A percentile compares a stretch with the other conserved stretches of the same genome.
Conservation (phyloP, 306 rosid species). For the Quercus wislizeni region DNA sequence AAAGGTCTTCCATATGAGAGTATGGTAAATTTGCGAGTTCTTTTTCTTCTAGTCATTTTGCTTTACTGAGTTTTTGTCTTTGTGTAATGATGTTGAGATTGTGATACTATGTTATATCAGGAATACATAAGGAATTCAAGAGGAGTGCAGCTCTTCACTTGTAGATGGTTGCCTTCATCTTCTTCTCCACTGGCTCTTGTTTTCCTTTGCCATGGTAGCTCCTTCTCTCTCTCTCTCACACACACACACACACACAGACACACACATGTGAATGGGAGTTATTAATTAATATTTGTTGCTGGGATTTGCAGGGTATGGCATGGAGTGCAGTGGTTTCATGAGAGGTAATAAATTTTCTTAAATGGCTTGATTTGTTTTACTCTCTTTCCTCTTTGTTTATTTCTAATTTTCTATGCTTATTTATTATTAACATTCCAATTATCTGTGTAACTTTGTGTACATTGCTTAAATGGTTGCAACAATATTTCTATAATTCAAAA, state of each 20-base stretch:
- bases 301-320: constrained; percentile 78
- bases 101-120: constrained; percentile 35
- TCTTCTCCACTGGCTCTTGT: constrained; percentile 68
- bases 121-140: constrained; percentile 56
- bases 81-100: background rate
- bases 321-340: constrained; percentile 96
- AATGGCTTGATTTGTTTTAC: background rate
- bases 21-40: no score
- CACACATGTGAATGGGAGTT: background rate
- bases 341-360: constrained; percentile 66
- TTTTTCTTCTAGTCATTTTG: background rate
- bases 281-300: constrained; percentile 11
- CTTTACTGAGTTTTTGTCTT: background rate
- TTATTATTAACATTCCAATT: no score
- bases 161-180: constrained; percentile 71
- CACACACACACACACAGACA: no score
- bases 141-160: constrained; percentile 69
- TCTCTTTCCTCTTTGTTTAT: background rate
- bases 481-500: background rate
- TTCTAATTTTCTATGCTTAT: no score
- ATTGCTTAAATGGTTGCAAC: background rate
- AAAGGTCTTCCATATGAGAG: no score
- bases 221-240: constrained; percentile 1
- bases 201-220: constrained; percentile 83
- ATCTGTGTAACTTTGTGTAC: background rate